A percentile compares a stretch with the other conserved stretches of the same genome.
Evolutionary conservation across 2,329 filamentous ascomycete genomes (phyloP).

Genomic region (Fusarium sambucinum): DNA sequence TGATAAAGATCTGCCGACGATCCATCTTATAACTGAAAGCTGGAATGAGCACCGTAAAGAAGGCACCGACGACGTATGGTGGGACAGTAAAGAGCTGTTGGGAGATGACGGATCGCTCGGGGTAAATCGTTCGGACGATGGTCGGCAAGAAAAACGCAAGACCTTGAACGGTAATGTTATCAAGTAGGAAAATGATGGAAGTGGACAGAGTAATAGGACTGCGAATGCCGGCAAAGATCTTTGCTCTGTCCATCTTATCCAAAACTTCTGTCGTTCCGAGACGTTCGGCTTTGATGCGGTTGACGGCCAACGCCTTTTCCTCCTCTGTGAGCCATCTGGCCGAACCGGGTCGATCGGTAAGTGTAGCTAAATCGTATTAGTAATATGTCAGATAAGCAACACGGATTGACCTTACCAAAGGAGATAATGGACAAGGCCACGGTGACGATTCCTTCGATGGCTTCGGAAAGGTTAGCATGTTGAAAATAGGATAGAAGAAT

Average conservation of each 20-base stretch:
- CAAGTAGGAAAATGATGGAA: conserved; percentile 70
- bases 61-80: conserved; percentile 75
- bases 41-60: conserved; percentile 73
- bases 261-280: conserved; percentile 67
- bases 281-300: conserved; percentile 70
- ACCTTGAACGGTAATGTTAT: conserved; percentile 79
- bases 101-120: conserved; percentile 63
- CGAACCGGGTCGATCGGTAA: conserved; percentile 75
- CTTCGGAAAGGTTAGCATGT: conserved; percentile 30
- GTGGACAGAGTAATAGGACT: conserved; percentile 67
- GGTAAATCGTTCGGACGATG: conserved; percentile 77
- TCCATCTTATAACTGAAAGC: conserved; percentile 72
- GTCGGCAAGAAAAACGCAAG: conserved; percentile 79
- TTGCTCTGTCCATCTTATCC: conserved; percentile 70
- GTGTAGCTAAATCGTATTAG: conserved; percentile 58
- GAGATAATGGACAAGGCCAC: conserved; percentile 63
- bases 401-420: no score
- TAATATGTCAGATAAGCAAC: no score
- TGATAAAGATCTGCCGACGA: conserved; percentile 70
- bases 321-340: conserved; percentile 73
- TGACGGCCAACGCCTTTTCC: conserved; percentile 72
- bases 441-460: conserved; percentile 75
- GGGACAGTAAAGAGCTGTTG: conserved; percentile 79
- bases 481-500: rapidly evolving
- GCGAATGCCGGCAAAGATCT: conserved; percentile 71